Evolutionary conservation across 1,284 basidiomycete genomes (phyloP), one percentile per base, ranked within the genome.

Genomic region (Schizophyllum commune): DNA sequence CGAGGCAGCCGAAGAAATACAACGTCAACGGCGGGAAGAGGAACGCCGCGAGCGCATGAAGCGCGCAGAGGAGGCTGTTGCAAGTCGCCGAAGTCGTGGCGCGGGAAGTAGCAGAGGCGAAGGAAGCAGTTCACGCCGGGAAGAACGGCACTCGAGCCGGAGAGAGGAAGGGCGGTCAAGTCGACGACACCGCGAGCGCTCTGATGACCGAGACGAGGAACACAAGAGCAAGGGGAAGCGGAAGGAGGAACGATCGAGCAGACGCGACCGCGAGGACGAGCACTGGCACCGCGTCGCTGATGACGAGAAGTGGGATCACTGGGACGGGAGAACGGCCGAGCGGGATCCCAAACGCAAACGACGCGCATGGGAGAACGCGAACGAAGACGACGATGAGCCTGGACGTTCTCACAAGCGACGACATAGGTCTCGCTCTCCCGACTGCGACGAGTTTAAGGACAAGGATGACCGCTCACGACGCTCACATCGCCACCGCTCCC

Each of bases 41-140:
- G 85, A 89, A 67, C 77, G 83, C 61, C 76, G 68, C 58, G 87
- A 91, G 64, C 73, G 86, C 51, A 75, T 78, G 58, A 78, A 77
- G 0, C 76, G 89, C 4, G 89, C 89, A 1, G 82, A 87, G 68
- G 89, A 91, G 69, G 89, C 89, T 19, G 79, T 77, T 2, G 81
- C 80, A 47, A 88, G 87, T 9, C 74, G 83, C 62, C 75, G 83
- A 58, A 71, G 74, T 63, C 75, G 73, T 20, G 70, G 73, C 32
- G 68, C 67, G 54, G 67, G 71, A 20, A 69, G 69, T 52, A 73
- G 73, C 60, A 55, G 69, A 69, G 52, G 66, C 68, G 32, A 74
- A 73, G 17, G 39, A 8, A 11, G 39, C 39, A 13, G 13, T 17
- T 11, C 13, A 13, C 39, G 39, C 3, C 39, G 39, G 39, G 39